Percentiles rank a stretch among this genome's conserved stretches.
Evolutionary conservation across 495 filamentous ascomycete species (phyloP).

Genomic region (Penicillium nucicola): DNA sequence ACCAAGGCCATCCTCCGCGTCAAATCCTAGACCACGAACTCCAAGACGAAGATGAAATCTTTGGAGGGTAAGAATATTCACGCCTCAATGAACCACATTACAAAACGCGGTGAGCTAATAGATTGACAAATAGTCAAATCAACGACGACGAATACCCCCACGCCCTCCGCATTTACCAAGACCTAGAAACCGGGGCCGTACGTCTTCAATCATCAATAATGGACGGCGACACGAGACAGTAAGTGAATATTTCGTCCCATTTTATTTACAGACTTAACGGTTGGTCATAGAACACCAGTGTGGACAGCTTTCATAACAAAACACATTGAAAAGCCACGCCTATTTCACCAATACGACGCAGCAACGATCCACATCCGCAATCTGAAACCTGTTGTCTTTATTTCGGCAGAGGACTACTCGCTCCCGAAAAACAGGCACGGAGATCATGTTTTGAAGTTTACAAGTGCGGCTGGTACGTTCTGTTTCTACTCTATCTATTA

Average conservation of each 20-base stretch:
- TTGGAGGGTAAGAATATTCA: constrained; percentile 57
- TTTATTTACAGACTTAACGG: too few species aligned
- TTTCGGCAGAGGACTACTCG: constrained; percentile 48
- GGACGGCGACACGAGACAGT: constrained; percentile 40
- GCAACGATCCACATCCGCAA: constrained; percentile 59
- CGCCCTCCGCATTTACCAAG: constrained; percentile 67
- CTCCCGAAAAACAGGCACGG: constrained; percentile 33
- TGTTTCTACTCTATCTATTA: neutral
- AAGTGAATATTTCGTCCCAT: too few species aligned
- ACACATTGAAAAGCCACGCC: constrained; percentile 51
- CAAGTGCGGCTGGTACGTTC: constrained; percentile 26
- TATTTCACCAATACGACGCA: constrained; percentile 50
- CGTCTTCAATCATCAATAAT: constrained; percentile 52
- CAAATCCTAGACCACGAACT: constrained; percentile 59
- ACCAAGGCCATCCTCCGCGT: constrained; percentile 48
- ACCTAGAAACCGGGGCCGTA: constrained; percentile 59
- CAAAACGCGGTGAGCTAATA: neutral
- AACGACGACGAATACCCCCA: constrained; percentile 68
- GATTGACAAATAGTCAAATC: constrained; percentile 54
- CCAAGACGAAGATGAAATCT: constrained; percentile 61
- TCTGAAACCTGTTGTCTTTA: constrained; percentile 61
- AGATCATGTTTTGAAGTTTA: constrained; percentile 40
- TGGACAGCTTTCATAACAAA: constrained; percentile 77
- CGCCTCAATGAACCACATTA: neutral
- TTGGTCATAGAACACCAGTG: constrained; percentile 60